These are phyloP conservation scores for Venturia asperata DNA, from an alignment of 2,329 filamentous ascomycete genomes.

Conservation along the genomic window DNA sequence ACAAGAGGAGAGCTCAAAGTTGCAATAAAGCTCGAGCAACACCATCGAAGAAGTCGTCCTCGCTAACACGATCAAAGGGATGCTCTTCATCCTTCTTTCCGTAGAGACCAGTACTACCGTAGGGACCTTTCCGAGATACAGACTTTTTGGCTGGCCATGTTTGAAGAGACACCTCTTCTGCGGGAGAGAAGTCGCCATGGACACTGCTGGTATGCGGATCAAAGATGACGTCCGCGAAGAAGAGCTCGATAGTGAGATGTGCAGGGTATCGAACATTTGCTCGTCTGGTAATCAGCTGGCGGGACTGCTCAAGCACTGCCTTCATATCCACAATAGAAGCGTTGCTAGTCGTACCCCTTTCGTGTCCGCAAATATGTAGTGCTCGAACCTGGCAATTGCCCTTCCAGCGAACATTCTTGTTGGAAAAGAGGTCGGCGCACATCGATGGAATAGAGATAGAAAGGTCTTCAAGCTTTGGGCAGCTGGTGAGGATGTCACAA, in stretches of 20 bases:
- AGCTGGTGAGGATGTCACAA: constrained; percentile 41
- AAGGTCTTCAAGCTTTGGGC: constrained; percentile 42
- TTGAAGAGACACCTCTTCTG: constrained; percentile 36
- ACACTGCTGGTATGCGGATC: constrained; percentile 40
- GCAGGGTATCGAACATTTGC: constrained; percentile 32
- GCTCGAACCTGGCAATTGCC: constrained; percentile 45
- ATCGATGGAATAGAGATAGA: constrained; percentile 44
- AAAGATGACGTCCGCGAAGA: constrained; percentile 47
- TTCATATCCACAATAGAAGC: constrained; percentile 32
- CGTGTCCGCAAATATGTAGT: constrained; percentile 40
- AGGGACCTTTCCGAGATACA: constrained; percentile 42
- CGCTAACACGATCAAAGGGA: constrained; percentile 34
- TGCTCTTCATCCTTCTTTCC: constrained; percentile 42
- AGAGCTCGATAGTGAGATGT: constrained; percentile 42
- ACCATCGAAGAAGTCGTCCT: constrained; percentile 34
- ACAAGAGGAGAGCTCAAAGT: neutral
- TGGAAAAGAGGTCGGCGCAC: constrained; percentile 41
- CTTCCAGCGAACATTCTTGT: constrained; percentile 38
- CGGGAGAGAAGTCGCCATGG: constrained; percentile 43
- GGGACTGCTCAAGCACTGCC: constrained; percentile 36
- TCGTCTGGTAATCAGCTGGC: constrained; percentile 35
- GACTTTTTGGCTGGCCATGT: constrained; percentile 35
- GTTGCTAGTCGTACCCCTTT: constrained; percentile 31
- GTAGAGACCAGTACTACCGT: constrained; percentile 44
- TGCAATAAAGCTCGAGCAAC: constrained; percentile 21